Evolutionary conservation across 495 filamentous ascomycete genomes (phyloP), one percentile per base, ranked within the genome.

Genomic region (Aspergillus biplanus): DNA sequence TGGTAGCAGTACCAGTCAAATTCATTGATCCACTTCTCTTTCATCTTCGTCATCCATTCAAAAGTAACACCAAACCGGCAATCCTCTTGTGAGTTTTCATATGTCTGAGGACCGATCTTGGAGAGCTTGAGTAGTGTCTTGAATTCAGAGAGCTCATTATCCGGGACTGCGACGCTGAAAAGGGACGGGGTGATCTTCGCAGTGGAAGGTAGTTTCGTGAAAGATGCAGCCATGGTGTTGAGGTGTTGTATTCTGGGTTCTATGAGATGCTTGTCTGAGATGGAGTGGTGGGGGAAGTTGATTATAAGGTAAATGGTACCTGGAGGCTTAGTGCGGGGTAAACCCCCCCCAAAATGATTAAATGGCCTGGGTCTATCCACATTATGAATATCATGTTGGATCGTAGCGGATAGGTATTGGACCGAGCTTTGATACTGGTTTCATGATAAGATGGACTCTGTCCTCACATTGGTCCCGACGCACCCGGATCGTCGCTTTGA

Each of bases 21-120:
- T 11, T 62, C 64, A 15, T 67, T 68, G 33, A 62, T 12, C 87
- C 86, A 89, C 58, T 74, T 68, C 34, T 82, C 75, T 56, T 83
- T 83, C 33, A 83, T 81, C 2, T 79, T 66, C 5, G 65, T 64
- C 53, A 90, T 73, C 87, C 88, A 90, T 35, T 81, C 71, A 5
- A 74, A 75, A 0, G 81, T 80, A 46, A 89, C 70, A 11, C 88
- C 89, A 68, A 80, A 86, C 18, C 72, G 73, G 48, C 69, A 61
- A 56, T 86, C 77, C n/a, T 67, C 50, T 16, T 80, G 78, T 0
- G 67, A 62, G 60, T 80, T 83, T 67, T 86, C 83, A 39, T 75
- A 88, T 0, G 83, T 73, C 32, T 71, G 64, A 0, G 82, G 83
- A 0, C 78, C 83, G 15, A 87, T 70, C 65, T 76, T 84, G 21